Conservation (phyloP, 2,329 filamentous ascomycete genomes). For the Cephalotrichum gorgonifer region DNA sequence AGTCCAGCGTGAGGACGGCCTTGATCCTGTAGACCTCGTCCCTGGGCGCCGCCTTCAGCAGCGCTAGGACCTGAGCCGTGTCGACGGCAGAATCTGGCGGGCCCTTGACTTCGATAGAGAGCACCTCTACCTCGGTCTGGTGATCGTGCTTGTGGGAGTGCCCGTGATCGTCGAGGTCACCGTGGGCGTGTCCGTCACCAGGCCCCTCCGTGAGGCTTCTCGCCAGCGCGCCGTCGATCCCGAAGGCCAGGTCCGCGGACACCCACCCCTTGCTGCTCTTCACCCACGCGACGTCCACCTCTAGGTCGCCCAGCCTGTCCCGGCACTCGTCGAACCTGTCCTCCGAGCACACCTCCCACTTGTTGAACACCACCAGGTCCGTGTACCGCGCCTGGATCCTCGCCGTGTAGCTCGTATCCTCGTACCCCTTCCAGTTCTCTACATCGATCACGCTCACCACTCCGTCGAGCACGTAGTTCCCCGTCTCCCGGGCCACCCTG, state of each 20-base stretch:
- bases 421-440: slow-evolving; percentile 90
- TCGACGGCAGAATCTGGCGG: slow-evolving; percentile 30
- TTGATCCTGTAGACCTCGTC: slow-evolving; percentile 97
- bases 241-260: slow-evolving; percentile 69
- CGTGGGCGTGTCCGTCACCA: slow-evolving; percentile 16
- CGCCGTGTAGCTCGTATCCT: slow-evolving; percentile 82
- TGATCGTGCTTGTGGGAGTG: slow-evolving; percentile 26
- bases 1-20: slow-evolving; percentile 43
- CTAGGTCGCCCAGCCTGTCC: slow-evolving; percentile 70
- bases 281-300: slow-evolving; percentile 70
- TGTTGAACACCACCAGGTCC: slow-evolving; percentile 85
- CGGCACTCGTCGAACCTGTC: slow-evolving; percentile 65
- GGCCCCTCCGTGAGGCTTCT: slow-evolving; percentile 35
- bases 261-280: slow-evolving; percentile 79
- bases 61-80: slow-evolving; percentile 50
- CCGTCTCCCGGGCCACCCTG: slow-evolving; percentile 59
- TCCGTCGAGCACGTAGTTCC: slow-evolving; percentile 66
- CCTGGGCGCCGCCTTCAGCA: slow-evolving; percentile 69
- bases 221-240: slow-evolving; percentile 74
- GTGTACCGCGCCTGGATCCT: slow-evolving; percentile 83
- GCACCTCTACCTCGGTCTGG: slow-evolving; percentile 86
- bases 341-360: slow-evolving; percentile 74
- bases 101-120: slow-evolving; percentile 63
- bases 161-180: slow-evolving; percentile 22
- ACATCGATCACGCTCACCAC: slow-evolving; percentile 87